Conservation (phyloP, 331 rosid genomes). For the Ulmus americana region DNA sequence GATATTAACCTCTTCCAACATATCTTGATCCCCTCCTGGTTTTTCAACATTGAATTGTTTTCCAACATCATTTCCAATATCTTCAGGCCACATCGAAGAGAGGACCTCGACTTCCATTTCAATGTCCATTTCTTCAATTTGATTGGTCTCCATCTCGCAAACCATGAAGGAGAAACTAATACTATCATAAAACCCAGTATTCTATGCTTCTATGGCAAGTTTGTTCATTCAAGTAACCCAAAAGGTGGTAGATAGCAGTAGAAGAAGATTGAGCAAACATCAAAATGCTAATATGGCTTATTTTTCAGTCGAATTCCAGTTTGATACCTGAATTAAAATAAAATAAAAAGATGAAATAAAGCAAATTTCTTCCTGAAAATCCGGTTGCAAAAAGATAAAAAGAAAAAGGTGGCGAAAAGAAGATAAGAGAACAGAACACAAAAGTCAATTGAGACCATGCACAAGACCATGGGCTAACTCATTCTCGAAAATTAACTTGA, state of each 20-base stretch:
- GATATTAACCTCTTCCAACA: slow-evolving; percentile 75
- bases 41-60: slow-evolving; percentile 87
- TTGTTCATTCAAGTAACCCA: slow-evolving; percentile 12
- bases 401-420: not conserved
- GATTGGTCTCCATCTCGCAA: slow-evolving; percentile 77
- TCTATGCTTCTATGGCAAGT: slow-evolving; percentile 15
- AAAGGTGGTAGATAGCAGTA: too few relatives aligned
- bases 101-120: slow-evolving; percentile 70
- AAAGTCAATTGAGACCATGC: too few relatives aligned
- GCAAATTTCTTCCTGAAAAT: not conserved
- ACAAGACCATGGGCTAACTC: too few relatives aligned
- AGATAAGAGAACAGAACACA: not conserved
- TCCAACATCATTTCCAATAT: slow-evolving; percentile 59
- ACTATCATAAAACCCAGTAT: slow-evolving; percentile 28
- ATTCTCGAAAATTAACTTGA: too few relatives aligned
- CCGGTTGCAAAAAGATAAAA: not conserved
- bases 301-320: not conserved
- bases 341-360: not conserved
- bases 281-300: too few relatives aligned
- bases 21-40: slow-evolving; percentile 81
- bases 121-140: slow-evolving; percentile 70
- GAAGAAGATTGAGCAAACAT: too few relatives aligned
- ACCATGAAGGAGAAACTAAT: slow-evolving; percentile 46
- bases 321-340: not conserved
- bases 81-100: slow-evolving; percentile 98